Evolutionary conservation across 192 early-diverging fungal species (phyloP).

Genomic region (Dimargaris verticillata): DNA sequence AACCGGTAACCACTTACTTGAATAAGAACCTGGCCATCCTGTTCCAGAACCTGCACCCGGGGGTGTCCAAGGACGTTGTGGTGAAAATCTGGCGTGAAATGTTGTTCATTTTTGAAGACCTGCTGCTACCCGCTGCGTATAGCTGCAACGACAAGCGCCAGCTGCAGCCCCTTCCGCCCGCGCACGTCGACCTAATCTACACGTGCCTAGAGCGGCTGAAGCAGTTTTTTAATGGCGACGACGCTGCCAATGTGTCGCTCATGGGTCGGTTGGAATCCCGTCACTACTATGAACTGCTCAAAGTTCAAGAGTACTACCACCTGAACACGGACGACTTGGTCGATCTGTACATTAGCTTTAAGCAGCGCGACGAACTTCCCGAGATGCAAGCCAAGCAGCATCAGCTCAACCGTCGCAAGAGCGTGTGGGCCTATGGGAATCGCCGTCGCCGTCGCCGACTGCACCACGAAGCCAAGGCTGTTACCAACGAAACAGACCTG

Average conservation of each 20-base stretch:
- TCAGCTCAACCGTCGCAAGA: background rate
- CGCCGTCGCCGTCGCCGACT: constrained; percentile 18
- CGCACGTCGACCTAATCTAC: constrained; percentile 45
- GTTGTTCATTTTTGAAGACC: constrained; percentile 42
- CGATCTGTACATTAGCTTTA: constrained; percentile 31
- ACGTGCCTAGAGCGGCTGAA: constrained; percentile 59
- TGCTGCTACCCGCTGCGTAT: constrained; percentile 55
- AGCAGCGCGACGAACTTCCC: background rate
- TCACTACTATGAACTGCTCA: constrained; percentile 46
- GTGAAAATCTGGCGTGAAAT: constrained; percentile 57
- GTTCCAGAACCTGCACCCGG: constrained; percentile 45
- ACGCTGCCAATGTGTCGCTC: constrained; percentile 43
- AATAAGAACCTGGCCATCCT: constrained; percentile 50
- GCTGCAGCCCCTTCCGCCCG: constrained; percentile 41
- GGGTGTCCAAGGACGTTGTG: constrained; percentile 46
- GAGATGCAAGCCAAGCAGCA: background rate
- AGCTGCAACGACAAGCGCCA: constrained; percentile 29
- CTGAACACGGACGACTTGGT: constrained; percentile 46
- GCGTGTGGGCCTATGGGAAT: constrained; percentile 31
- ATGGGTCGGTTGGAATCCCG: constrained; percentile 40
- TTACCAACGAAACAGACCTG: constrained; percentile 25
- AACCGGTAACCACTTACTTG: constrained; percentile 57
- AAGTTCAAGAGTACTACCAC: constrained; percentile 48
- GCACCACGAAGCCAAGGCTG: constrained; percentile 21
- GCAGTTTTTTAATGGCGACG: constrained; percentile 53